Conservation (phyloP, 768 basidiomycete species). For the Podaxis carcinomalis region DNA sequence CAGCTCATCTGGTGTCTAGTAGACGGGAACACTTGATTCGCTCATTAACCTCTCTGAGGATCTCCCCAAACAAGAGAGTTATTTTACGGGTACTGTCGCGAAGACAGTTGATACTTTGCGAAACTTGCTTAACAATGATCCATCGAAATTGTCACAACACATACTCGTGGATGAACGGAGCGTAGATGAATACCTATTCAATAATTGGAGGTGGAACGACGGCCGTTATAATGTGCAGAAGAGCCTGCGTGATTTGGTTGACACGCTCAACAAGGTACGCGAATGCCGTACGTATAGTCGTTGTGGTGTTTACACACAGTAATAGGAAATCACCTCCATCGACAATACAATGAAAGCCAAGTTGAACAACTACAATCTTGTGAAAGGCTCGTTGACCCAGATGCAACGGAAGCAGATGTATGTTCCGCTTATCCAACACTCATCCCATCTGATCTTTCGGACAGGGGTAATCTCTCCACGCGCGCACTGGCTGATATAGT, state of each 20-base stretch:
- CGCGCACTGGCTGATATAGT: conserved; percentile 85
- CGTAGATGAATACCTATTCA: conserved; percentile 76
- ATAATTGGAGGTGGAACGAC: conserved; percentile 90
- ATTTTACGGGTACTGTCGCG: conserved; percentile 84
- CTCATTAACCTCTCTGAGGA: conserved; percentile 89
- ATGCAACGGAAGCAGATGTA: conserved; percentile 95
- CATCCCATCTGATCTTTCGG: conserved; percentile 10
- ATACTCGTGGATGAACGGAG: conserved; percentile 74
- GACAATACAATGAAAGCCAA: conserved; percentile 94
- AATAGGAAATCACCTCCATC: conserved; percentile 89
- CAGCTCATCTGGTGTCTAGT: conserved; percentile 15
- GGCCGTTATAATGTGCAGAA: conserved; percentile 84
- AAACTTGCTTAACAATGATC: conserved; percentile 85
- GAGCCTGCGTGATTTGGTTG: conserved; percentile 79
- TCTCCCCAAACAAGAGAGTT: conserved; percentile 85
- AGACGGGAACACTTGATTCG: conserved; percentile 93
- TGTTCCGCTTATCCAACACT: neutral
- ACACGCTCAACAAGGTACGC: conserved; percentile 78
- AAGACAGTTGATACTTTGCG: conserved; percentile 94
- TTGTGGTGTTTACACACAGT: conserved; percentile 4
- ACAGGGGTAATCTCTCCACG: conserved; percentile 82
- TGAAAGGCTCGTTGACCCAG: conserved; percentile 87
- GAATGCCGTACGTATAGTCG: neutral
- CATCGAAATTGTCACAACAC: conserved; percentile 69
- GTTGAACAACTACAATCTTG: conserved; percentile 85